Evolutionary conservation across 1,284 basidiomycete species (phyloP), one percentile per base, ranked within the genome.

Genomic region (Cryptococcus jaspeensis): DNA sequence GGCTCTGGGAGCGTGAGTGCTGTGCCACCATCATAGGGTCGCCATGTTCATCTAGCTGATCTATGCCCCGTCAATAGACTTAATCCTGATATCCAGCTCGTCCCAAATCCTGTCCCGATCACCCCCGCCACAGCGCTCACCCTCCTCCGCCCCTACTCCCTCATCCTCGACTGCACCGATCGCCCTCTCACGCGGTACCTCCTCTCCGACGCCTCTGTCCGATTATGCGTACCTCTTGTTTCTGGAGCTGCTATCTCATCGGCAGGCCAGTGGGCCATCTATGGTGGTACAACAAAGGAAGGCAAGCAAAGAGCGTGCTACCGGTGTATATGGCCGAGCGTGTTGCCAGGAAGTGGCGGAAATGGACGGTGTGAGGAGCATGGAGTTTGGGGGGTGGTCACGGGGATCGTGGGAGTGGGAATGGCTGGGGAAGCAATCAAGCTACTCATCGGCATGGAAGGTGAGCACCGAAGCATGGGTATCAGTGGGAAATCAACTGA

Each of bases 101-200:
- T 85, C 28, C 75, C 84, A 0, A 77, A 86, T 55, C 71, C 78
- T 0, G 69, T 81, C 16, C 80, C 85, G 0, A 79, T 95, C 32
- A 78, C 79, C 0, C 72, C 87, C 4, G 69, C 77, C 7, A 91
- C 90, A 62, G 87, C 89, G 0, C 58, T 84, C 13, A 55, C 74
- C 3, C 75, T 89, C n/a, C 79, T 95, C 6, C 63, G 73, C 5
- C 71, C 80, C 1, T 89, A 88, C 69, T 86, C 90, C 70, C 77
- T 97, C 42, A 83, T 98, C 47, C 81, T 99, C 15, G 96, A 99
- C 78, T 98, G 95, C 79, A 97, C 92, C 2, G 95, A 99, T 77
- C 95, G 96, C 61, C 86, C 89, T 2, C 84, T 88, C 3, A 94
- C 92, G 0, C 87, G 96, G 3, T 99, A 99, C 76, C 84, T 99